Conservation (phyloP, 192 early-diverging fungal species). For the Geranomyces variabilis region DNA sequence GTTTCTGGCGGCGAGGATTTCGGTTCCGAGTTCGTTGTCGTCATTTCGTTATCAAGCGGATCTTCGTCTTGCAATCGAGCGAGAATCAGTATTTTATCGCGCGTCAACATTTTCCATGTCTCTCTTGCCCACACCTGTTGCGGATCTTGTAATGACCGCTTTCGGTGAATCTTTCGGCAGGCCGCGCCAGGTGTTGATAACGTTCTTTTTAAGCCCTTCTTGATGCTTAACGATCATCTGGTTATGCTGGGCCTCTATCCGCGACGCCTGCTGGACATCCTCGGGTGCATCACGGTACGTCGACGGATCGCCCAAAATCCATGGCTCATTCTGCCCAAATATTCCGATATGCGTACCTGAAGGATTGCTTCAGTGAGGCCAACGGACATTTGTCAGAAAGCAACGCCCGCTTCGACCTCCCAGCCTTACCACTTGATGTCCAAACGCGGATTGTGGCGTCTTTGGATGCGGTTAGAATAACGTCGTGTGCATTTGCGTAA, state of each 20-base stretch:
- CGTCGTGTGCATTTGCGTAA: constrained; percentile 47
- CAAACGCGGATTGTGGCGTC: constrained; percentile 55
- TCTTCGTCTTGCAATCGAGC: too few relatives aligned
- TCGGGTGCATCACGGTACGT: constrained; percentile 47
- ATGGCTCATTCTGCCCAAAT: constrained; percentile 57
- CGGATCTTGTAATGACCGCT: too few relatives aligned
- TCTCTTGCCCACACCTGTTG: too few relatives aligned
- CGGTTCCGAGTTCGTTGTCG: too few relatives aligned
- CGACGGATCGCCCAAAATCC: constrained; percentile 49
- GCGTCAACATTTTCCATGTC: too few relatives aligned
- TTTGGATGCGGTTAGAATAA: constrained; percentile 53
- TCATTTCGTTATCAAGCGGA: too few relatives aligned
- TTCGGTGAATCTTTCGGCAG: background rate
- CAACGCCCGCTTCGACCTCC: background rate
- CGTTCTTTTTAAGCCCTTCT: constrained; percentile 49
- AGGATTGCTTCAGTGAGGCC: background rate
- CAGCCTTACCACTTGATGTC: constrained; percentile 28
- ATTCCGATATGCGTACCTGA: constrained; percentile 55
- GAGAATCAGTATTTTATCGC: too few relatives aligned
- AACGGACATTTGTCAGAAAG: background rate
- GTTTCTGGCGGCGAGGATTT: background rate
- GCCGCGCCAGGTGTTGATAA: constrained; percentile 45
- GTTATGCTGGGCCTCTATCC: constrained; percentile 44
- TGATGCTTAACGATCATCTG: constrained; percentile 42
- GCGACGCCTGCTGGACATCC: constrained; percentile 45